phyloP scores from a whole-genome alignment of 2,329 filamentous ascomycete genomes.

The Nemania sp. region DNA sequence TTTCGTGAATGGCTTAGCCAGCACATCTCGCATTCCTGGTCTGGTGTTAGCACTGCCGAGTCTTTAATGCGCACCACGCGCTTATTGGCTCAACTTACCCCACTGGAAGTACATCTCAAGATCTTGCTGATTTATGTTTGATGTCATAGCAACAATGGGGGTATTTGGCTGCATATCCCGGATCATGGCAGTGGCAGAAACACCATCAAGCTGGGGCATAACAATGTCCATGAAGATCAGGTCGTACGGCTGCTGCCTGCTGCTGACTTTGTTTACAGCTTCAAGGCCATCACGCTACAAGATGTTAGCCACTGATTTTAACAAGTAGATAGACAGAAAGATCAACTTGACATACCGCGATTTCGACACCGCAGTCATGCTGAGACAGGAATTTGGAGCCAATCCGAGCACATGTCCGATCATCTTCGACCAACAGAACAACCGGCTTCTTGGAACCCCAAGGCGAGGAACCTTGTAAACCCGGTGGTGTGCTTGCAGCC shows the following conservation, averaged over 20 bases:
- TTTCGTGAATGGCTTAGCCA: conserved; percentile 95
- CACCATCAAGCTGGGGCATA: conserved; percentile 94
- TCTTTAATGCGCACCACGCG: not conserved
- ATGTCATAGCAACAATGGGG: conserved; percentile 98
- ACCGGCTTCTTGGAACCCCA: conserved; percentile 70
- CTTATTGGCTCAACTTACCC: conserved; percentile 60
- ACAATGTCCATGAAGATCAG: conserved; percentile 91
- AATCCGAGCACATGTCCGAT: conserved; percentile 68
- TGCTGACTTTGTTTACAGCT: conserved; percentile 81
- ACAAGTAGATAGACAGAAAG: not conserved
- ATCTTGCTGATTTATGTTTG: conserved; percentile 94
- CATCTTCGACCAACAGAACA: conserved; percentile 88
- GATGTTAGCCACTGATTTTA: conserved; percentile 29
- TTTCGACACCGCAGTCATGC: conserved; percentile 68
- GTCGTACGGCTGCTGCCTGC: conserved; percentile 57
- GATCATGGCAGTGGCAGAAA: conserved; percentile 92
- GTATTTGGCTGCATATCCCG: conserved; percentile 79
- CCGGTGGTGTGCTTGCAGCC: conserved; percentile 40
- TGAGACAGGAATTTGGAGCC: conserved; percentile 68
- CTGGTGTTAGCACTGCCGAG: conserved; percentile 16
- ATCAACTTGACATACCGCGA: conserved; percentile 56
- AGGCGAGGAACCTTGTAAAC: conserved; percentile 46
- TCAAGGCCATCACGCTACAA: conserved; percentile 80
- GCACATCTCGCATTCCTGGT: conserved; percentile 92
- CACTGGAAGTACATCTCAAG: conserved; percentile 97